phyloP scores from a whole-genome alignment of 2,329 filamentous ascomycete genomes.

The Talaromyces sp. region DNA sequence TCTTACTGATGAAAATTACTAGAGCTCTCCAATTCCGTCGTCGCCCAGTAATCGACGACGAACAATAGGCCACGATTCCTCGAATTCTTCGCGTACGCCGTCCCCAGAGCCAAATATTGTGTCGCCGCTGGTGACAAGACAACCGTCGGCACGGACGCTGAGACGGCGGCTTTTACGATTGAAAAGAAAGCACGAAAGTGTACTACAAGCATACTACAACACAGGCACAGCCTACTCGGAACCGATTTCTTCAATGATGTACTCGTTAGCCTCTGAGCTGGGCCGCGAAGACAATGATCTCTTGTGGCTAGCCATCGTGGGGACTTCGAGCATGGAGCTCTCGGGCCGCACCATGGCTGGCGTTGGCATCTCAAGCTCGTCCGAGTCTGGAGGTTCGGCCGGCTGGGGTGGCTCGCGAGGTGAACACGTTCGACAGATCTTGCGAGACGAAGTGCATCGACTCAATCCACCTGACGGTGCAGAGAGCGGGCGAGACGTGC shows the following conservation, averaged over 20 bases:
- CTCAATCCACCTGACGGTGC: conserved; percentile 71
- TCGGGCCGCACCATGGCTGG: conserved; percentile 82
- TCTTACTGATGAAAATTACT: conserved; percentile 13
- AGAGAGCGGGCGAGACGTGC: conserved; percentile 55
- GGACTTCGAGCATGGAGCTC: conserved; percentile 87
- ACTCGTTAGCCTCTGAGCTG: conserved; percentile 88
- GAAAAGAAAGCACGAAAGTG: conserved; percentile 68
- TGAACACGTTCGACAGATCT: conserved; percentile 74
- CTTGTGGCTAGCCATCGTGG: conserved; percentile 90
- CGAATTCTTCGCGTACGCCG: conserved; percentile 42
- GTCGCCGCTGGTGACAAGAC: conserved; percentile 43
- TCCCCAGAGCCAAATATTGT: conserved; percentile 38
- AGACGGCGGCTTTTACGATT: conserved; percentile 69
- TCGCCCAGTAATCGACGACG: conserved; percentile 38
- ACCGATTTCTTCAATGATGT: conserved; percentile 89
- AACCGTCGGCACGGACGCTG: conserved; percentile 66
- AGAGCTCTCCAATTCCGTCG: conserved; percentile 37
- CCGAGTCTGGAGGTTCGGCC: conserved; percentile 49
- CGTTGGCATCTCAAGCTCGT: conserved; percentile 58
- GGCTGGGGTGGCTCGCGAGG: conserved; percentile 81
- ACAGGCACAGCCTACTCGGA: conserved; percentile 89
- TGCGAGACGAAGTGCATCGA: conserved; percentile 89
- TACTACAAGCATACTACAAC: conserved; percentile 78
- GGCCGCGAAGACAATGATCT: conserved; percentile 96
- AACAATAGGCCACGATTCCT: conserved; percentile 35